phyloP scores from a whole-genome alignment of 169 alveolate genomes.

The Eimeria brunetti region DNA sequence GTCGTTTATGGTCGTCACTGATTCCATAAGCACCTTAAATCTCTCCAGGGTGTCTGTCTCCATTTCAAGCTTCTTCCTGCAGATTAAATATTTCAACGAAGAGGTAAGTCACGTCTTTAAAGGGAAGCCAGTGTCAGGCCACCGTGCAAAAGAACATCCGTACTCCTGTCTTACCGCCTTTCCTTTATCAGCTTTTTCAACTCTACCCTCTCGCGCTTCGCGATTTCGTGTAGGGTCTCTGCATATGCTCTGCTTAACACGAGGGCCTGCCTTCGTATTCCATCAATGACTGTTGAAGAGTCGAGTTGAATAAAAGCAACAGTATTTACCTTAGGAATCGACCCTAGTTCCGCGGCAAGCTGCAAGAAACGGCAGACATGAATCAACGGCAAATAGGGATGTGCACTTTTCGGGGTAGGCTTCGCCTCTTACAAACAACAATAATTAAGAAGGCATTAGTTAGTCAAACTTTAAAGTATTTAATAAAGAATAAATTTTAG shows the following conservation, averaged over 20 bases:
- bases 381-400: too few species aligned
- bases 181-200: slow-evolving; percentile 34
- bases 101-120: too few species aligned
- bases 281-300: slow-evolving; percentile 83
- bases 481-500: too few species aligned
- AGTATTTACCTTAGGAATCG: slow-evolving; percentile 69
- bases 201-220: slow-evolving; percentile 73
- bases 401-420: too few species aligned
- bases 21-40: slow-evolving; percentile 88
- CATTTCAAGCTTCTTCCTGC: slow-evolving; percentile 85
- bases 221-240: slow-evolving; percentile 79
- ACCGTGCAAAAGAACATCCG: slow-evolving; percentile 66
- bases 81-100: neutral
- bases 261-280: slow-evolving; percentile 84
- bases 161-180: slow-evolving; percentile 54
- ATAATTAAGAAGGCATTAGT: too few species aligned
- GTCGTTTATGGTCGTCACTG: slow-evolving; percentile 90
- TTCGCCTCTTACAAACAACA: too few species aligned
- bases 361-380: neutral
- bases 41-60: slow-evolving; percentile 92
- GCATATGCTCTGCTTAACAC: slow-evolving; percentile 84
- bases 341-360: slow-evolving; percentile 79
- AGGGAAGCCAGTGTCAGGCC: neutral
- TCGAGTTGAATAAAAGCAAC: slow-evolving; percentile 86
- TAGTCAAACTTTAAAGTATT: too few species aligned